phyloP scores from a whole-genome alignment of 2,329 filamentous ascomycete genomes.

The Coleophoma eucalyptorum region DNA sequence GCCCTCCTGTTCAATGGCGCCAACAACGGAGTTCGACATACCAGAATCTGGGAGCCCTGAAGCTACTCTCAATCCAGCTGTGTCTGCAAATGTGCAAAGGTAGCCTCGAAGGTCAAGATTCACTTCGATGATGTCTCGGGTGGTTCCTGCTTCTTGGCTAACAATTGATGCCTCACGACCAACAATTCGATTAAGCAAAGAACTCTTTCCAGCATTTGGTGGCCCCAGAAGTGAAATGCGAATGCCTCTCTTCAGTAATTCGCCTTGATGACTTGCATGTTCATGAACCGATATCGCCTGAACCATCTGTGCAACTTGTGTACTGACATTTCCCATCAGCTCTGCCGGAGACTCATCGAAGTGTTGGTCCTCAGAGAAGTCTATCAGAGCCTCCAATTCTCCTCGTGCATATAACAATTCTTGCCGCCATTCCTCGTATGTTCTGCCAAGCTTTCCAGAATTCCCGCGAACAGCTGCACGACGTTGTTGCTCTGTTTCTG shows the following conservation, averaged over 20 bases:
- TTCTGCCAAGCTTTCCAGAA: slow-evolving; percentile 63
- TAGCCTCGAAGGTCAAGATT: slow-evolving; percentile 86
- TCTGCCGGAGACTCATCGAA: slow-evolving; percentile 82
- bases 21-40: slow-evolving; percentile 43
- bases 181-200: slow-evolving; percentile 83
- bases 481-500: slow-evolving; percentile 89
- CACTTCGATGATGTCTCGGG: slow-evolving; percentile 89
- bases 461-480: slow-evolving; percentile 78
- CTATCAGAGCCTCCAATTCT: slow-evolving; percentile 91
- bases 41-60: slow-evolving; percentile 9
- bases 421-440: slow-evolving; percentile 81
- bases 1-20: slow-evolving; percentile 80
- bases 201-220: slow-evolving; percentile 94
- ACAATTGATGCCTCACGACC: slow-evolving; percentile 95
- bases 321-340: slow-evolving; percentile 65
- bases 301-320: slow-evolving; percentile 59
- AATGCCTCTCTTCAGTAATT: slow-evolving; percentile 82
- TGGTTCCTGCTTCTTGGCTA: slow-evolving; percentile 88
- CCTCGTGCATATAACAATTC: slow-evolving; percentile 77
- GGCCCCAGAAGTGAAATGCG: slow-evolving; percentile 82
- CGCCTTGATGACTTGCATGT: slow-evolving; percentile 73
- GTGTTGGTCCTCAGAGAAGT: slow-evolving; percentile 96
- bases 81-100: slow-evolving; percentile 92
- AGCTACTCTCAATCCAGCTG: slow-evolving; percentile 72
- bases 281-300: slow-evolving; percentile 65